Conservation (phyloP, 2,329 filamentous ascomycete genomes). For the Ceratocystiopsis minuta region DNA sequence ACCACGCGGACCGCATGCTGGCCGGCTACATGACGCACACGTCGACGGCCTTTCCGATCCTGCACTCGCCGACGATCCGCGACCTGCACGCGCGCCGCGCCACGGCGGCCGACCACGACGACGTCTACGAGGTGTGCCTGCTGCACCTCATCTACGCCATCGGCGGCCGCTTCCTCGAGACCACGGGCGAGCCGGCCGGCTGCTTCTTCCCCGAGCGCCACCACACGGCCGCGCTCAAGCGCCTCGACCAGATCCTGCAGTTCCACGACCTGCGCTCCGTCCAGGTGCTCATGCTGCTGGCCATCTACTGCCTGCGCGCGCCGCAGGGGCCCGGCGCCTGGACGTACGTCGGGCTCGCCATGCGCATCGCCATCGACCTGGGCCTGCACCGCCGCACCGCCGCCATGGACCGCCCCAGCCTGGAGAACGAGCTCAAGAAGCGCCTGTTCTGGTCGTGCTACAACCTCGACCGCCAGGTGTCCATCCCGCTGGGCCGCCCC, state of each 20-base stretch:
- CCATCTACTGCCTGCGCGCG: constrained; percentile 6
- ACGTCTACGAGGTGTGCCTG: neutral
- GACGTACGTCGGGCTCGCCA: constrained; percentile 3
- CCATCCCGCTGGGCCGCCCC: constrained; percentile 5
- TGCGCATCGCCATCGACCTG: constrained; percentile 4
- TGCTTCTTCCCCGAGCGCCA: too few relatives aligned
- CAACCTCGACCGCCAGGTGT: constrained; percentile 7
- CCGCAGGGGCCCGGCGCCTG: constrained; percentile 4
- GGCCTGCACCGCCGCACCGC: constrained; percentile 2
- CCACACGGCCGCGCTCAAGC: too few relatives aligned
- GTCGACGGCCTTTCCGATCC: too few relatives aligned
- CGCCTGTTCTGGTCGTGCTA: constrained; percentile 6
- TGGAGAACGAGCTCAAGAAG: neutral
- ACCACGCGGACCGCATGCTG: too few relatives aligned
- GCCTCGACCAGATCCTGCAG: neutral
- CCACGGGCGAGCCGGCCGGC: too few relatives aligned
- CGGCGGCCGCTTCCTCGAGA: constrained; percentile 3
- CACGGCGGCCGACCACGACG: too few relatives aligned
- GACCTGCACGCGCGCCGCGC: too few relatives aligned
- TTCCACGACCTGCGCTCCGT: constrained; percentile 5
- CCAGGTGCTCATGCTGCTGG: constrained; percentile 3
- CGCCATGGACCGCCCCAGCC: neutral
- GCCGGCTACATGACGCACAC: too few relatives aligned
- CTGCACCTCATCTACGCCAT: constrained; percentile 6
- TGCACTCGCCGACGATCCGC: too few relatives aligned